Evolutionary conservation across 2,329 filamentous ascomycete genomes (phyloP), one percentile per base, ranked within the genome.

Genomic region (Huntiella decipiens): DNA sequence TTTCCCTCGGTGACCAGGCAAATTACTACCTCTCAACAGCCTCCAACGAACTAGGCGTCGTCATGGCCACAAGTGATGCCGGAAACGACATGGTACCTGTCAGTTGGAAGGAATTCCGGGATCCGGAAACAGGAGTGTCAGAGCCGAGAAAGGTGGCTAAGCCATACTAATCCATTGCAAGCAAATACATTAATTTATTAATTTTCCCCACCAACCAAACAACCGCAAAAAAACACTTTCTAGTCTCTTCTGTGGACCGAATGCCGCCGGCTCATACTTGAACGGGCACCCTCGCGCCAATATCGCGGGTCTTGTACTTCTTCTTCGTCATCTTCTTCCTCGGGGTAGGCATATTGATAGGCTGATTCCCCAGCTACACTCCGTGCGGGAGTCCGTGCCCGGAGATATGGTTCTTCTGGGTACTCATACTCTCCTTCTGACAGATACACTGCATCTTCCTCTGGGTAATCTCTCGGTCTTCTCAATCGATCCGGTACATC

Each of bases 11-110:
- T 34, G 91, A 98, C 58, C 87, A 96, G 64, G 77, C 82, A 43
- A 93, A 84, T 56, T 98, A 96, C 60, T 98, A 95, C 60, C 71
- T 93, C n/a, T 82, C 79, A 19, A 98, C 91, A 1, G 85, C 86
- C 22, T 76, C 76, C 53, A 96, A 98, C 61, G 82, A 93, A 58
- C 68, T 93, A 36, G 91, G 91, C 2, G 88, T 96, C 49, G 82
- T 98, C 35, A 83, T 96, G 77, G 91, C 88, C 7, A 79, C 74
- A 54, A 92, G 85, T 58, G 85, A 93, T 59, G 74, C 73, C 2
- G 87, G 87, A 1, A 88, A 92, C 62, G 74, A 82, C 55, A 93
- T 96, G 86, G 81, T 82, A 56, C 88, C 91, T 2, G 73, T 93
- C 46, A 92, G 79, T 61, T 98, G 91, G 91, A 92, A 80, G 65